phyloP scores from a whole-genome alignment of 371 early-diverging fungal genomes.

The Saksenaea vasiformis region DNA sequence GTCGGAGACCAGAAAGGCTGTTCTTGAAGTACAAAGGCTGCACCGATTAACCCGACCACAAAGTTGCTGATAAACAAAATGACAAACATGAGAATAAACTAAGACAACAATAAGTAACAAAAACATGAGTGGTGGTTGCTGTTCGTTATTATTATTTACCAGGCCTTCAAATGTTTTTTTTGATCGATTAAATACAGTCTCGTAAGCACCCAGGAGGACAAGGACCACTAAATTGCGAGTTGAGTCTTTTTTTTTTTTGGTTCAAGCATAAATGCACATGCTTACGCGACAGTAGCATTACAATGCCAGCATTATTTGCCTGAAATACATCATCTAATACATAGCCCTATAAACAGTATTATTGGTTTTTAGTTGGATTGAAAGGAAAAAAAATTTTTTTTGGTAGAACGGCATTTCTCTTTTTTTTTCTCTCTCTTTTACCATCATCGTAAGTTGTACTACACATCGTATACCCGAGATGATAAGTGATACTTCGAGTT shows the following conservation, averaged over 20 bases:
- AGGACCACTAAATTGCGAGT: conserved; percentile 28
- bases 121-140: not conserved
- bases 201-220: conserved; percentile 42
- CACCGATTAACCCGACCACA: conserved; percentile 57
- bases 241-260: not conserved
- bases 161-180: conserved; percentile 43
- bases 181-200: conserved; percentile 44
- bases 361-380: not conserved
- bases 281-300: conserved; percentile 41
- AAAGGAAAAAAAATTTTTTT: not conserved
- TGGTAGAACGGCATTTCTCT: not conserved
- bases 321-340: conserved; percentile 44
- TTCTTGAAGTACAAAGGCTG: conserved; percentile 68
- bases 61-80: conserved; percentile 52
- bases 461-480: conserved; percentile 47
- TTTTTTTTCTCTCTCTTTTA: conserved; percentile 9
- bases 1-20: conserved; percentile 74
- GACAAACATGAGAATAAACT: conserved; percentile 52
- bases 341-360: conserved; percentile 29
- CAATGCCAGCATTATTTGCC: conserved; percentile 34
- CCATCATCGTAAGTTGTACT: conserved; percentile 47
- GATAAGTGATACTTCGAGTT: conserved; percentile 40
- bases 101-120: not conserved
- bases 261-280: not conserved
- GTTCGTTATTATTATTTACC: conserved; percentile 22